Base-by-base conservation (phyloP, 164 flowering plant genomes). In the Vitis vinifera region DNA sequence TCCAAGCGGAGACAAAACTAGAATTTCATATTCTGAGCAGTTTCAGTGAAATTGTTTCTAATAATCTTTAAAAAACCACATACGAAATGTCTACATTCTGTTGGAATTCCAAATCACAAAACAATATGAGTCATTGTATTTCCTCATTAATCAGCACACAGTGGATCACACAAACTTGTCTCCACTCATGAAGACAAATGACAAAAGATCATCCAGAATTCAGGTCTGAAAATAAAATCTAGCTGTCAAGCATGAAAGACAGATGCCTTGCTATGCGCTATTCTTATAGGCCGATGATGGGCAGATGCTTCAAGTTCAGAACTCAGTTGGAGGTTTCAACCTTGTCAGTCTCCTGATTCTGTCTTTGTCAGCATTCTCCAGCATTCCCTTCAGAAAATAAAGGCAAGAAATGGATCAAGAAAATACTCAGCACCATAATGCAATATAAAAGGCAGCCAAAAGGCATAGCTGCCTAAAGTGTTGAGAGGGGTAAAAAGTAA, bases 331-430 rank as follows among this genome's bases (percentile, higher is more conserved):
- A 63, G 87, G 84, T 68, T 84, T 84, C 53, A 84, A 66, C 47
- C 84, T 76, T 53, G 76, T 51, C 2, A 84, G 75, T 71, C 87
- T 73, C 56, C 73, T 81, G 64, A 81, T 77, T 60, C 85, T 74
- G 10, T 82, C 85, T 68, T 75, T 81, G 30, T 82, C 85, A 1
- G 84, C 73, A 68, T 84, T 80, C 79, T 80, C 83, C 77, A 90
- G 77, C 78, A 82, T 72, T n/a, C 96, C 96, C 92, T 88, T 73
- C 80, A 70, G 6, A 61, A 63, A n/a, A 15, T 2, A 59, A 65
- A 27, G 15, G n/a, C 47, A 47, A 37, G 8, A 12, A 5, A 2
- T 15, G 19, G 2, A 48, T 29, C 55, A 37, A 53, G 16, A 56
- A 56, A 60, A 10, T 55, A 15, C 56, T 14, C 51, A 68, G 59